Conservation (phyloP, 139 green algal genomes). For the Picochlorum sp. region DNA sequence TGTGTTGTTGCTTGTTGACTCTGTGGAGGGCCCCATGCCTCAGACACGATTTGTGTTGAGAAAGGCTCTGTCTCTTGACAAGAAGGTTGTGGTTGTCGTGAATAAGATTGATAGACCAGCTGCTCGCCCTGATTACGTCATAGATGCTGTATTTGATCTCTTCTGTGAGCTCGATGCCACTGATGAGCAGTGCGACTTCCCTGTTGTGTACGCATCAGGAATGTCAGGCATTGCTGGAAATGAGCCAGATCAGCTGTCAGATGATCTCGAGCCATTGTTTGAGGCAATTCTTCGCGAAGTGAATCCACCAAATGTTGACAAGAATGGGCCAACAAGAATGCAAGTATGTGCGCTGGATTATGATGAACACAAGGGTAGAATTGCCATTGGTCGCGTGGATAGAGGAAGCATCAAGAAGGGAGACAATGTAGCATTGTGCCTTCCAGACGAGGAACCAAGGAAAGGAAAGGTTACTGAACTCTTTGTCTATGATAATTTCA, state of each 20-base stretch:
- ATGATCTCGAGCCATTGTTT: conserved; percentile 90
- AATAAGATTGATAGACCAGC: conserved; percentile 96
- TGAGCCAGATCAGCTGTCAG: conserved; percentile 51
- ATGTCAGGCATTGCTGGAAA: conserved; percentile 80
- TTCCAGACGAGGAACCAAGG: conserved; percentile 21
- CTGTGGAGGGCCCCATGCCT: conserved; percentile 93
- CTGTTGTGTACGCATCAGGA: conserved; percentile 89
- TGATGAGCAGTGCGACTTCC: conserved; percentile 87
- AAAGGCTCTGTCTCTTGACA: conserved; percentile 90
- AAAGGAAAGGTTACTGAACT: conserved; percentile 73
- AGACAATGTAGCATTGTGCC: conserved; percentile 32
- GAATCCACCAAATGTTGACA: conserved; percentile 55
- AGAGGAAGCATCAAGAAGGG: conserved; percentile 64
- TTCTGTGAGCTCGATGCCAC: conserved; percentile 90
- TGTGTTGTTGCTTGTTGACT: conserved; percentile 96
- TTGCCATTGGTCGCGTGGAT: conserved; percentile 81
- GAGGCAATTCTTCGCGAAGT: conserved; percentile 80
- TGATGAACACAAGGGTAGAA: conserved; percentile 92
- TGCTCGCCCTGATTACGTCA: conserved; percentile 72
- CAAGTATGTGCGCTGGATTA: conserved; percentile 93
- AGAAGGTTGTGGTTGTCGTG: conserved; percentile 95
- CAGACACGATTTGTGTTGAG: conserved; percentile 98
- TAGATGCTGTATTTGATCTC: conserved; percentile 89
- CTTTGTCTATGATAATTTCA: conserved; percentile 97
- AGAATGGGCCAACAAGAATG: conserved; percentile 53